Conservation (phyloP, 176 grass and related monocot species). For the Carex littledalei region DNA sequence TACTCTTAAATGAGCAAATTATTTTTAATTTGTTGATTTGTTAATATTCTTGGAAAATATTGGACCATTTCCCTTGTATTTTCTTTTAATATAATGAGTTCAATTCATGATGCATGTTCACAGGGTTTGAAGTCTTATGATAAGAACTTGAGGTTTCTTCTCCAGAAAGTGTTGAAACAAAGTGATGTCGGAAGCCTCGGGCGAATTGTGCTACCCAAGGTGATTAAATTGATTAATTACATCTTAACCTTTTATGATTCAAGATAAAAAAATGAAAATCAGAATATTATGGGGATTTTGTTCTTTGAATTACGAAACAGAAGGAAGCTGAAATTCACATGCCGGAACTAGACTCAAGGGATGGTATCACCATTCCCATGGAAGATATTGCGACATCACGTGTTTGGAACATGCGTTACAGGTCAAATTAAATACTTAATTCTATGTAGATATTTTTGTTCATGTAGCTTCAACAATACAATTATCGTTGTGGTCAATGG, state of each 20-base stretch:
- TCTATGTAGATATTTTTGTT: not conserved
- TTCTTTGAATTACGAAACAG: slow-evolving; percentile 37
- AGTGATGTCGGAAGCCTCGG: slow-evolving; percentile 85
- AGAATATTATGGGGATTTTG: slow-evolving; percentile 1
- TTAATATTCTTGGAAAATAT: not conserved
- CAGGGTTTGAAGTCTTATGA: slow-evolving; percentile 56
- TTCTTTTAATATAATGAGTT: not conserved
- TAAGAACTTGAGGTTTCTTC: slow-evolving; percentile 73
- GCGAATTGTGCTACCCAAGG: slow-evolving; percentile 95
- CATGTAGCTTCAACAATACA: not conserved
- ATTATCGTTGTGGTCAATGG: not conserved
- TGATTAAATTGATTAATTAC: slow-evolving; percentile 32
- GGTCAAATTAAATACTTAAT: slow-evolving; percentile 24
- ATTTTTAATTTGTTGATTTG: not conserved
- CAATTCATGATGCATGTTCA: not conserved
- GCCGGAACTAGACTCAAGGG: slow-evolving; percentile 76
- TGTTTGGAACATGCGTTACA: slow-evolving; percentile 94
- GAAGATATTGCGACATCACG: slow-evolving; percentile 77
- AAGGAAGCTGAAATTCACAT: slow-evolving; percentile 91
- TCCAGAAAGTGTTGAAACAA: slow-evolving; percentile 98
- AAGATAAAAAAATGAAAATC: not conserved
- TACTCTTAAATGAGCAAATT: not conserved
- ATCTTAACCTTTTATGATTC: not conserved
- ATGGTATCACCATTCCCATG: slow-evolving; percentile 80
- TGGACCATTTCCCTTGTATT: not conserved